A percentile compares a stretch with the other conserved stretches of the same genome.
Conservation (phyloP, 108 stramenopile genomes). For the Cylindrotheca closterium region DNA sequence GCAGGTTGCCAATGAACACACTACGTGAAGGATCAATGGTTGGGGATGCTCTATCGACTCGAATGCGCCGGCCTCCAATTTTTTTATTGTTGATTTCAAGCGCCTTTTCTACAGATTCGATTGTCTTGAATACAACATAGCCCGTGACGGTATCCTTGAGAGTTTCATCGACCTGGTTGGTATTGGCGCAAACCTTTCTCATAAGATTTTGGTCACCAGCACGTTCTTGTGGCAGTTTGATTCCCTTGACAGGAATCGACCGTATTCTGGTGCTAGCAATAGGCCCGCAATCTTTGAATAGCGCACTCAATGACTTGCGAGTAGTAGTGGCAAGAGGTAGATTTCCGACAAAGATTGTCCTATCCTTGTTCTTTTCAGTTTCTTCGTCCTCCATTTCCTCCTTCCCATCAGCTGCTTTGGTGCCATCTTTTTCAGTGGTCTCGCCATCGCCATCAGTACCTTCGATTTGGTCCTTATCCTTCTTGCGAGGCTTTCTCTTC, state of each 20-base stretch:
- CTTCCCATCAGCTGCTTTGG: constrained; percentile 13
- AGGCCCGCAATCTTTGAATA: constrained; percentile 65
- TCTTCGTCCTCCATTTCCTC: constrained; percentile 1
- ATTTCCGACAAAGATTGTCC: constrained; percentile 85
- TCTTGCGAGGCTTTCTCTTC: constrained; percentile 21
- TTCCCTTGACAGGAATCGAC: constrained; percentile 64
- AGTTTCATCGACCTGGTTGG: constrained; percentile 41
- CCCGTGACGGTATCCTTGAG: constrained; percentile 45
- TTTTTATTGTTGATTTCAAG: constrained; percentile 65
- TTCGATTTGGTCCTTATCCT: constrained; percentile 1
- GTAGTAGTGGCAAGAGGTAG: constrained; percentile 54
- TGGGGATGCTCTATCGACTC: constrained; percentile 46
- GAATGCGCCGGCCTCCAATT: constrained; percentile 31
- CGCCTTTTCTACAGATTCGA: constrained; percentile 59
- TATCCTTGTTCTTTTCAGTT: constrained; percentile 37
- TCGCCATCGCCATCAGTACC: constrained; percentile 6
- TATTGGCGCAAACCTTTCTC: constrained; percentile 73
- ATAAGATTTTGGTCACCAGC: constrained; percentile 75
- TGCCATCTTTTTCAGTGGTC: constrained; percentile 5
- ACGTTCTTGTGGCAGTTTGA: constrained; percentile 68
- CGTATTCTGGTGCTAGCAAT: constrained; percentile 59
- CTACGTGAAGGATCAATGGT: constrained; percentile 56
- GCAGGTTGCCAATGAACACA: constrained; percentile 81
- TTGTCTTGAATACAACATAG: constrained; percentile 73
- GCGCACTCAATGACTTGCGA: constrained; percentile 52